Evolutionary conservation across 1,139 yeast genomes (phyloP).

Genomic region (Saccharomyces hybrid): DNA sequence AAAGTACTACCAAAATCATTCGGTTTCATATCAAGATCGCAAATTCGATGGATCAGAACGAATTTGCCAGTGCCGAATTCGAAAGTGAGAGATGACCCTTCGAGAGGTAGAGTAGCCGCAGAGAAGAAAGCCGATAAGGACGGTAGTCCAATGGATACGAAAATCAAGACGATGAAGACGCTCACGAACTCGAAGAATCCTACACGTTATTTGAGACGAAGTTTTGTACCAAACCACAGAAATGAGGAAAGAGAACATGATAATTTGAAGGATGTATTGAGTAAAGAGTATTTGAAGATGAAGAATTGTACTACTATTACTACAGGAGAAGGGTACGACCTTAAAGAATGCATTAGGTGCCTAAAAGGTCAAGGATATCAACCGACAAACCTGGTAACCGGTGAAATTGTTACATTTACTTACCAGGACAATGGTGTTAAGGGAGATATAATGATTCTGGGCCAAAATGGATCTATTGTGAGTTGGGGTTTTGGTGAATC

Average conservation of each 20-base stretch:
- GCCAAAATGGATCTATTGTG: slow-evolving; percentile 62
- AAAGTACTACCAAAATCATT: not conserved
- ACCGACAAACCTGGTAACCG: slow-evolving; percentile 45
- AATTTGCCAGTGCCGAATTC: not conserved
- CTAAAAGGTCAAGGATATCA: slow-evolving; percentile 28
- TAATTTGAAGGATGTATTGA: not conserved
- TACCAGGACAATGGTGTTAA: slow-evolving; percentile 27
- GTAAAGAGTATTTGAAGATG: slow-evolving; percentile 8
- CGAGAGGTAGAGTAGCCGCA: not conserved
- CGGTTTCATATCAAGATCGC: not conserved
- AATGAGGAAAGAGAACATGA: not conserved
- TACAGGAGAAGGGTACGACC: slow-evolving; percentile 60
- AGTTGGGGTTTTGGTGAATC: slow-evolving; percentile 72
- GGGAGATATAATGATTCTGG: slow-evolving; percentile 53
- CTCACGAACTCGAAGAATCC: slow-evolving; percentile 4
- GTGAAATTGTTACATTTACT: slow-evolving; percentile 53
- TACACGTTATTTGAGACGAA: slow-evolving; percentile 4
- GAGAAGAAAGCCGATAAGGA: not conserved
- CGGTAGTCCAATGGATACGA: not conserved
- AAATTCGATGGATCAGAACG: not conserved
- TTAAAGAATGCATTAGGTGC: slow-evolving; percentile 38
- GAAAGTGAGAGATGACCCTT: not conserved
- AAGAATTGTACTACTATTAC: slow-evolving; percentile 57
- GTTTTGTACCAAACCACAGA: slow-evolving; percentile 4
- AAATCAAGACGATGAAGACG: slow-evolving; percentile 2